These are phyloP conservation scores for Salix koriyanagi DNA, from an alignment of 345 rosid species.

Conservation along the genomic window DNA sequence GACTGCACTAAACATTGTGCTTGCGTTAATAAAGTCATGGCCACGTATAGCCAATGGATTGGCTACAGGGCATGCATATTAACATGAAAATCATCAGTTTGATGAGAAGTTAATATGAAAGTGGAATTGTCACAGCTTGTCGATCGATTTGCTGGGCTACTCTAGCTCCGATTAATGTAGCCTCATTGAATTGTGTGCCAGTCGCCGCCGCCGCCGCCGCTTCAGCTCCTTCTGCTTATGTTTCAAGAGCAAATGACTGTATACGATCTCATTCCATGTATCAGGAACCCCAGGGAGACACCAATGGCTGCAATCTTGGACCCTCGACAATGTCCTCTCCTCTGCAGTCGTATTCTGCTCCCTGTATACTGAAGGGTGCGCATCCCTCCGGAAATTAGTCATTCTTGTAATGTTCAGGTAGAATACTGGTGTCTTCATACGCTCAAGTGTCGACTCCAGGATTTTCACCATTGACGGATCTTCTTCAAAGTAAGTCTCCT, in stretches of 20 bases:
- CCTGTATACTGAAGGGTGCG: constrained; percentile 42
- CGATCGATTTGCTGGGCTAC: too few species aligned
- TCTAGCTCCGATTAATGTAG: too few species aligned
- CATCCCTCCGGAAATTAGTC: constrained; percentile 44
- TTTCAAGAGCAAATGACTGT: constrained; percentile 26
- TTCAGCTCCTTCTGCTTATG: constrained; percentile 5
- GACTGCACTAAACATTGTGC: constrained; percentile 25
- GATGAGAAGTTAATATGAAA: too few species aligned
- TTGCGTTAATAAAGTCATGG: too few species aligned
- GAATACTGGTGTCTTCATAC: constrained; percentile 32
- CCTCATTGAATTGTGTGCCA: too few species aligned
- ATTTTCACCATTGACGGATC: constrained; percentile 39
- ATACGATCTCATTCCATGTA: constrained; percentile 46
- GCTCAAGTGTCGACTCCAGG: constrained; percentile 28
- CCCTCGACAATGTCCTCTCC: constrained; percentile 20
- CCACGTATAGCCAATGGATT: too few species aligned
- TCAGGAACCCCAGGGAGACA: constrained; percentile 61
- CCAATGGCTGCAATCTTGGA: constrained; percentile 56
- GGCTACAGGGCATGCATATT: too few species aligned
- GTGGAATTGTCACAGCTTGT: too few species aligned
- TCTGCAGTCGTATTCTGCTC: constrained; percentile 22
- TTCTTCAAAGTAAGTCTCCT: constrained; percentile 13
- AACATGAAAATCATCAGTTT: too few species aligned
- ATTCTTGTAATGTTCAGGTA: constrained; percentile 41
- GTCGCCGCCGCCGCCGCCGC: too few species aligned